A percentile compares a stretch with the other conserved stretches of the same genome.
phyloP scores from a whole-genome alignment of 2,329 filamentous ascomycete species.

The Fusarium sp. region DNA sequence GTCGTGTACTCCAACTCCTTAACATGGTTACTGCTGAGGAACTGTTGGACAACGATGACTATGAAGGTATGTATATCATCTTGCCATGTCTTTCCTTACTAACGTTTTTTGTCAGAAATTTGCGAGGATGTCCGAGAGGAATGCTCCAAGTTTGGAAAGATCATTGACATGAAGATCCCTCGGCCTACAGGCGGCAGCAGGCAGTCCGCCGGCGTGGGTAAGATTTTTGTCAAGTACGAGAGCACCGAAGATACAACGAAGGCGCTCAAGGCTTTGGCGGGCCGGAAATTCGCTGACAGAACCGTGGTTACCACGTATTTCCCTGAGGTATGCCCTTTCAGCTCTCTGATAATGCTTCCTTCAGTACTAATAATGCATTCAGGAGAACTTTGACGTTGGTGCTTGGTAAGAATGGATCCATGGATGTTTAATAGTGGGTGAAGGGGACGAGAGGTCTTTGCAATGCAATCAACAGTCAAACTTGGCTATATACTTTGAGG shows the following conservation, averaged over 20 bases:
- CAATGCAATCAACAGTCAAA: slow-evolving; percentile 8
- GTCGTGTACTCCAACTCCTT: slow-evolving; percentile 88
- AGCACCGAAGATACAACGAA: slow-evolving; percentile 81
- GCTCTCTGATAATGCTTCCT: background rate
- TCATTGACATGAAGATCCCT: slow-evolving; percentile 93
- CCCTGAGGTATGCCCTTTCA: slow-evolving; percentile 75
- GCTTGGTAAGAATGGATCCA: slow-evolving; percentile 73
- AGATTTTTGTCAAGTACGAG: slow-evolving; percentile 97
- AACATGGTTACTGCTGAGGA: slow-evolving; percentile 99
- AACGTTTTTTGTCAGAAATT: slow-evolving; percentile 77
- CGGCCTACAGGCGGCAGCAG: slow-evolving; percentile 85
- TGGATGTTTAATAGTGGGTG: slow-evolving; percentile 23
- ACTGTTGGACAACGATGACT: slow-evolving; percentile 92
- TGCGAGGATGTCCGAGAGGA: slow-evolving; percentile 94
- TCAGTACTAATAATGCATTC: slow-evolving; percentile 48
- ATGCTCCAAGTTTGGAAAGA: slow-evolving; percentile 88
- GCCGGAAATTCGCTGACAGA: slow-evolving; percentile 94
- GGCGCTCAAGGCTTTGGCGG: slow-evolving; percentile 89
- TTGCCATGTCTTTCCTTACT: slow-evolving; percentile 42
- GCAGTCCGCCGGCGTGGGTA: slow-evolving; percentile 90
- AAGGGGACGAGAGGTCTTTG: slow-evolving; percentile 6
- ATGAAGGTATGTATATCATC: slow-evolving; percentile 76
- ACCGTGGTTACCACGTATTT: slow-evolving; percentile 98
- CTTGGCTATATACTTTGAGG: slow-evolving; percentile 36
- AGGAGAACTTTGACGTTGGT: slow-evolving; percentile 95